phyloP scores from a whole-genome alignment of 768 basidiomycete genomes.

The Suillus weaverae region DNA sequence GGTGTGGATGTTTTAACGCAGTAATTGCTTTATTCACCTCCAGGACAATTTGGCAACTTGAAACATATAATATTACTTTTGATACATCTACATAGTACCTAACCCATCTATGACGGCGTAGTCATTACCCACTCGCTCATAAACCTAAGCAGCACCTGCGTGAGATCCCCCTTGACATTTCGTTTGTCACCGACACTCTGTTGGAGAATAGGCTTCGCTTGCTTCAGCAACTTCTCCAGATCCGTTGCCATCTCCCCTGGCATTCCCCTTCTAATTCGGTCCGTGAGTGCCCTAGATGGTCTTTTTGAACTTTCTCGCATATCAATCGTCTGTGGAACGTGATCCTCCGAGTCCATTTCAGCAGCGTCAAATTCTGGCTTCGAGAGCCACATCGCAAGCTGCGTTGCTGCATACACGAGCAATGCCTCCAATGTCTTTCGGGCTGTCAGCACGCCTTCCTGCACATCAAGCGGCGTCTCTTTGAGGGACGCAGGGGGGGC shows the following conservation, averaged over 20 bases:
- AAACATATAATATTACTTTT: conserved; percentile 16
- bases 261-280: conserved; percentile 71
- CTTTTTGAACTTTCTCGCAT: conserved; percentile 34
- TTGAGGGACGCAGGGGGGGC: conserved; percentile 33
- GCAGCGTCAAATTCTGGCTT: conserved; percentile 65
- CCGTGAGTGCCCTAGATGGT: conserved; percentile 55
- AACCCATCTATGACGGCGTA: conserved; percentile 23
- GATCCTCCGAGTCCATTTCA: conserved; percentile 43
- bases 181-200: conserved; percentile 53
- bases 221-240: conserved; percentile 62
- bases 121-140: conserved; percentile 59
- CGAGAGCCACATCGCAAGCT: conserved; percentile 76
- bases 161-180: conserved; percentile 50
- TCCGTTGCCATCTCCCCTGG: conserved; percentile 79
- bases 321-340: conserved; percentile 14
- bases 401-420: conserved; percentile 70
- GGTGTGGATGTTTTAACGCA: conserved; percentile 79
- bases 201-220: conserved; percentile 60
- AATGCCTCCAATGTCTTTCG: conserved; percentile 67
- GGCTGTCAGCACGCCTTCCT: conserved; percentile 55
- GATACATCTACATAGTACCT: not conserved
- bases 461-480: conserved; percentile 45
- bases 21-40: conserved; percentile 15
- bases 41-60: not conserved
- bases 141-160: conserved; percentile 60